Base-by-base conservation (phyloP, 768 basidiomycete genomes). In the Suillus subaureus region DNA sequence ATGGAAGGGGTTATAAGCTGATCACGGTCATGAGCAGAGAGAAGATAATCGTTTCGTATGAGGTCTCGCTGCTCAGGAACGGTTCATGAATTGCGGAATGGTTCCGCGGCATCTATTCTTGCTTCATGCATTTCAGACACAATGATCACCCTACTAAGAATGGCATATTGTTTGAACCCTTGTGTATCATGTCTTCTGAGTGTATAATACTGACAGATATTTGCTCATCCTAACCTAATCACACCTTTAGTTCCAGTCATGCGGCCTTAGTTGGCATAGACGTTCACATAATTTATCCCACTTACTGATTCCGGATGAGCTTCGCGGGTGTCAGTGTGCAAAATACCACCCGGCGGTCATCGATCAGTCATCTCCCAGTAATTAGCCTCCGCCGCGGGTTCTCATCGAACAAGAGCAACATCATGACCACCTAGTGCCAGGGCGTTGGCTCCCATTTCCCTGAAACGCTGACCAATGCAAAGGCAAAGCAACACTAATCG, bases 71-170 rank as follows among this genome's bases (percentile, higher is more conserved):
- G 6, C 13, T 3, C 45, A 58, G 51, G 45, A 52, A 43, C 64
- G 13, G 1, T 7, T 64, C 28, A 7, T 61, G n/a, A 63, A 35
- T 43, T 28, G 40, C 33, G 23, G 35, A 47, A 6, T 23, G 23
- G 28, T 33, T 28, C 35, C 63, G n/a, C 51, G 28, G 51, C 40
- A 52, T 61, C 28, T 64, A 63, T 35, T 51, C 61, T 42, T 23
- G 31, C 28, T 45, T 31, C 31, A 6, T 16, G 9, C 26, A 31
- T 16, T 28, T 11, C 18, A 13, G 16, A 31, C 7, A 31, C 51
- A n/a, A n/a, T 56, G 43, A 35, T 35, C 47, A 26, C 28, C 23
- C 54, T 33, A 55, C 54, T 55, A 21, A 33, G 31, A 61, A 33
- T 45, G 15, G 54, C 31, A 40, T 18, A 21, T 28, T 15, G 6